Evolutionary conservation across 192 early-diverging fungal genomes (phyloP).

Genomic region (Pilobolus umbonatus): DNA sequence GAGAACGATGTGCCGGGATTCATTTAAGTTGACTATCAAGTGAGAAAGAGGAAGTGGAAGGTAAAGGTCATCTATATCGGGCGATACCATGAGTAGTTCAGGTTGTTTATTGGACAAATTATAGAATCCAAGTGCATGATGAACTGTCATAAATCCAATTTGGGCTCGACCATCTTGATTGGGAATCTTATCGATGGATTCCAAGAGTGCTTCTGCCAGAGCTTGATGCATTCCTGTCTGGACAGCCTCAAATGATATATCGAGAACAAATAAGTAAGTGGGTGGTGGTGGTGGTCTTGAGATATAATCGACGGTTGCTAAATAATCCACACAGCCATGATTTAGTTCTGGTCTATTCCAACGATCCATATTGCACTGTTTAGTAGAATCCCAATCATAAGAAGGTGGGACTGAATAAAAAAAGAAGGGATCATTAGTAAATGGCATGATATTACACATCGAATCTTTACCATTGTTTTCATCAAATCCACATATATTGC

Average conservation of each 20-base stretch:
- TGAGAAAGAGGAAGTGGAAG: conserved; percentile 65
- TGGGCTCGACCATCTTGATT: conserved; percentile 70
- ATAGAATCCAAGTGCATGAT: conserved; percentile 76
- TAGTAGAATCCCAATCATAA: conserved; percentile 70
- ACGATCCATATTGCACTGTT: conserved; percentile 70
- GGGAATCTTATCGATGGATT: conserved; percentile 66
- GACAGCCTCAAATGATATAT: conserved; percentile 69
- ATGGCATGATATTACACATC: neutral
- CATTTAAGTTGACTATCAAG: conserved; percentile 68
- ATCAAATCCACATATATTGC: conserved; percentile 82
- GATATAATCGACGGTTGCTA: conserved; percentile 96
- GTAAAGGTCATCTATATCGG: conserved; percentile 75
- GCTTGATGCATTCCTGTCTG: conserved; percentile 48
- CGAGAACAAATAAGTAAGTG: conserved; percentile 76
- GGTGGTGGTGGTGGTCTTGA: conserved; percentile 80
- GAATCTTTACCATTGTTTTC: conserved; percentile 68
- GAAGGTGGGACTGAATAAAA: conserved; percentile 52
- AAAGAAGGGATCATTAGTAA: neutral
- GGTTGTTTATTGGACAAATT: conserved; percentile 49
- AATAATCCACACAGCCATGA: conserved; percentile 82
- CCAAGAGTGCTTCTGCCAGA: conserved; percentile 56
- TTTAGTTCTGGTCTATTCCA: conserved; percentile 85
- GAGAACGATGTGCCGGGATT: conserved; percentile 60
- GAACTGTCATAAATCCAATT: conserved; percentile 75
- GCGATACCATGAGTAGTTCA: conserved; percentile 81